Evolutionary conservation across 176 grass and related monocot genomes (phyloP), one percentile per base, ranked within the genome.

Genomic region (Pontederia crassipes): DNA sequence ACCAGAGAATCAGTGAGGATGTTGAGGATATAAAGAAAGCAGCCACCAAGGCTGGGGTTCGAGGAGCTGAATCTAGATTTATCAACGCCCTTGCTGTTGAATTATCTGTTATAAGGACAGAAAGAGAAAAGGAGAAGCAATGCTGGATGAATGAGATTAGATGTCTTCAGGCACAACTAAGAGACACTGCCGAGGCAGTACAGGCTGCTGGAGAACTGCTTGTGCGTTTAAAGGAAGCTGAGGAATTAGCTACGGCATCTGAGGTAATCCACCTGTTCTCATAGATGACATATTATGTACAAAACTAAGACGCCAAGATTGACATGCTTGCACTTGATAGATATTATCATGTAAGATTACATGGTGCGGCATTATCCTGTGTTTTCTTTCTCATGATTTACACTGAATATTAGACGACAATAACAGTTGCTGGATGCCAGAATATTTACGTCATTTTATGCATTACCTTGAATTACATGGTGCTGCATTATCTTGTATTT

Each of bases 151-250:
- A 83, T 69, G 81, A 92, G 59, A 98, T 81, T 61, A 90, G 71
- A 77, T 64, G 79, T 26, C 81, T 98, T 76, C 84, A 98, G 64
- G 74, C 68, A 2, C 93, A 92, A 67, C 63, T 86, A 53, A 80
- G 79, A 61, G 93, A 98, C 75, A 98, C 85, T 46, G 77, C 93
- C 64, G 88, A 98, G 64, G 93, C 88, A 59, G 84, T 98, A 64
- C 93, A 98, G 59, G 93, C 93, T 52, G 93, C 93, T 66, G 79
- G 93, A 60, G 93, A 98, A 74, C 67, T 98, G 73, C 81, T 98
- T 4, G 77, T 89, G 9, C 73, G 84, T 56, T 63, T 98, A 45
- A 92, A 98, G 60, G 93, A 98, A 52, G 82, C 87, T 8, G 93
- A 92, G 59, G 88, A 89, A 78, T 69, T 67, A 47, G 72, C 73